Conservation (phyloP, 2,329 filamentous ascomycete genomes). For the Fusarium vanettenii region DNA sequence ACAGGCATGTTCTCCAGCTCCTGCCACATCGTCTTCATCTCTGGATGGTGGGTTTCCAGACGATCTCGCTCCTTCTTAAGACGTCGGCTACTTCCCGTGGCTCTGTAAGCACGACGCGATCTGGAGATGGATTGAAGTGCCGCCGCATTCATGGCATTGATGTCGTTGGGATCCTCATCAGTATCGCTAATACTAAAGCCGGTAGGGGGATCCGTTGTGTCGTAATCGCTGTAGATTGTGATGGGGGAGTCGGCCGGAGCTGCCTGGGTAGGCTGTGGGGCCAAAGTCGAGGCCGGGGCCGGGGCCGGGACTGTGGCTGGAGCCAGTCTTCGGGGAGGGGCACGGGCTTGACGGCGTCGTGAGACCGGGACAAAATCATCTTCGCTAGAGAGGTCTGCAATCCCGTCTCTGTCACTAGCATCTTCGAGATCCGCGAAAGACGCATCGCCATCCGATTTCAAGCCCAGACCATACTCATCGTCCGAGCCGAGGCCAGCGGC, state of each 20-base stretch:
- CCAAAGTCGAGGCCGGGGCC: not conserved
- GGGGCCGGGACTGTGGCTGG: not conserved
- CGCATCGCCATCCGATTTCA: constrained; percentile 23
- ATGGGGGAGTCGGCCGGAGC: not conserved
- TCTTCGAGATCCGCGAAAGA: constrained; percentile 33
- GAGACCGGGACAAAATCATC: constrained; percentile 43
- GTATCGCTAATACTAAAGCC: constrained; percentile 35
- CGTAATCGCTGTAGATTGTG: not conserved
- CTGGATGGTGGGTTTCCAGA: constrained; percentile 81
- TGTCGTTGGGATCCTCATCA: constrained; percentile 17
- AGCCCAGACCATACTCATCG: constrained; percentile 6
- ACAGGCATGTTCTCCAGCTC: constrained; percentile 75
- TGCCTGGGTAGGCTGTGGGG: not conserved
- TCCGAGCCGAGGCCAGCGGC: constrained; percentile 33
- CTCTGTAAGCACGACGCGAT: constrained; percentile 51
- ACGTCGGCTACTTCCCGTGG: constrained; percentile 40
- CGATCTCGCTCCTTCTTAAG: constrained; percentile 67
- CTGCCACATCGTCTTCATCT: constrained; percentile 86
- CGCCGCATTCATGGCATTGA: constrained; percentile 18
- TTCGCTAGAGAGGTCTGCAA: constrained; percentile 40
- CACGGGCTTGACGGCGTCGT: constrained; percentile 8
- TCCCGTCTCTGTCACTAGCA: constrained; percentile 23
- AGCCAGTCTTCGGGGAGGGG: not conserved
- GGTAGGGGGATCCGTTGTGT: not conserved
- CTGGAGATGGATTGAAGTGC: constrained; percentile 34